Evolutionary conservation across 768 basidiomycete species (phyloP).

Genomic region (Rhizopogon vesiculosus): DNA sequence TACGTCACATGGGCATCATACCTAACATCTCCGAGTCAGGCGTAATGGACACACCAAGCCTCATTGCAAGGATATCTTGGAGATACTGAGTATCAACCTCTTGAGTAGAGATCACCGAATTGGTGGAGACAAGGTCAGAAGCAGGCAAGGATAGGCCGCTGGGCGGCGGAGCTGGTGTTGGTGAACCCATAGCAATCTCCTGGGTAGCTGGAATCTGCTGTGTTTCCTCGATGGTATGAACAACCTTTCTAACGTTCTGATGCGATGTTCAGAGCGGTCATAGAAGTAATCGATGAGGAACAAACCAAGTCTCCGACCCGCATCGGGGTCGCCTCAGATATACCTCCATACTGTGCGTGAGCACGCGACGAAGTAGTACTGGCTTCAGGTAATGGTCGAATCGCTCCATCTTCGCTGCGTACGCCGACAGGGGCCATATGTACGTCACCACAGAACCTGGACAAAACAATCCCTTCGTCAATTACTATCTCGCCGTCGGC

Average conservation of each 20-base stretch:
- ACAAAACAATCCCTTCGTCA: constrained; percentile 22
- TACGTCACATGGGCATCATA: constrained; percentile 12
- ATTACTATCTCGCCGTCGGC: constrained; percentile 50
- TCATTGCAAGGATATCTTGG: constrained; percentile 21
- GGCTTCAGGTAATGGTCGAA: constrained; percentile 36
- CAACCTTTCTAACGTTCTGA: constrained; percentile 11
- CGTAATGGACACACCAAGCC: constrained; percentile 1
- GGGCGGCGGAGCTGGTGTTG: constrained; percentile 14
- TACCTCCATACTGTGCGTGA: constrained; percentile 41
- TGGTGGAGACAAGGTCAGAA: constrained; percentile 17
- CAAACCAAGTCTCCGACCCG: constrained; percentile 55
- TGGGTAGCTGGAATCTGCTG: constrained; percentile 38
- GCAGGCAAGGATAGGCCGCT: constrained; percentile 20
- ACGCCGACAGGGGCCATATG: constrained; percentile 48
- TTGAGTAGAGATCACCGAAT: constrained; percentile 20
- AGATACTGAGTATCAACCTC: constrained; percentile 38
- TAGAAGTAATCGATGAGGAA: background rate
- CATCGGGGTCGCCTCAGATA: constrained; percentile 45
- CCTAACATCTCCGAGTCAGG: constrained; percentile 48
- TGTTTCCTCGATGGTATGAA: constrained; percentile 42
- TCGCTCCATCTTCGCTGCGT: constrained; percentile 48
- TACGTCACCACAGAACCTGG: constrained; percentile 11
- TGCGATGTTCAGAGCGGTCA: background rate
- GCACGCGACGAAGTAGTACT: constrained; percentile 11
- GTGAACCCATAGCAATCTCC: constrained; percentile 21